Conservation (phyloP, 805 yeast genomes). For the Priceomyces fermenticarens region DNA sequence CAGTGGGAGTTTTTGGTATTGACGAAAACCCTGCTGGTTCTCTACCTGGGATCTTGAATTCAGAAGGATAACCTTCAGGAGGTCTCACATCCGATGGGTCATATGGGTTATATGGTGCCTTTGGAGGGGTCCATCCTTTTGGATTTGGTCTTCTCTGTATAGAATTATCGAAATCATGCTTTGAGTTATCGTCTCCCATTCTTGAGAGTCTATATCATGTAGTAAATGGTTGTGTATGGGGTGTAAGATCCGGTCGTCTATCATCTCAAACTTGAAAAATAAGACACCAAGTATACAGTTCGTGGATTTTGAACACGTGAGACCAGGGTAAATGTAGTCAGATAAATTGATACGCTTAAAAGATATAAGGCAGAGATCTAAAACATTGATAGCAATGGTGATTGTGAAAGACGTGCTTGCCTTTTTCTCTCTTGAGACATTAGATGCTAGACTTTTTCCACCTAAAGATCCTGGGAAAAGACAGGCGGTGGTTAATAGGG, state of each 20-base stretch:
- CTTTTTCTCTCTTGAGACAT: slow-evolving; percentile 50
- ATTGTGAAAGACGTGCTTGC: slow-evolving; percentile 17
- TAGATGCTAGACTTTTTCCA: slow-evolving; percentile 50
- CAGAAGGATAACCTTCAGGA: slow-evolving; percentile 83
- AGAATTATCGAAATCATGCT: slow-evolving; percentile 13
- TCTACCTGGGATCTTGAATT: slow-evolving; percentile 64
- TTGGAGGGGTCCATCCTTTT: slow-evolving; percentile 75
- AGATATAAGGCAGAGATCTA: neutral
- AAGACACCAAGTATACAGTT: too few relatives aligned
- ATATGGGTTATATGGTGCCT: slow-evolving; percentile 82
- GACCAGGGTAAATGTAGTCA: neutral
- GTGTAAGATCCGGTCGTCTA: too few relatives aligned
- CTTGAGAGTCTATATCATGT: neutral
- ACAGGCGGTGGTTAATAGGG: slow-evolving; percentile 27
- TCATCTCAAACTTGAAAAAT: too few relatives aligned
- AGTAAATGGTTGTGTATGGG: too few relatives aligned
- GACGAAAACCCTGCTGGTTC: slow-evolving; percentile 52
- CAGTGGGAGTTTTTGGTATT: slow-evolving; percentile 65
- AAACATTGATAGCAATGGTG: slow-evolving; percentile 1
- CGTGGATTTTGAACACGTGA: too few relatives aligned
- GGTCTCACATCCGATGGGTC: slow-evolving; percentile 77
- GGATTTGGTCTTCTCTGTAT: slow-evolving; percentile 70
- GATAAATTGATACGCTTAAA: neutral
- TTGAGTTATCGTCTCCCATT: slow-evolving; percentile 2
- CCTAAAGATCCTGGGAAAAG: slow-evolving; percentile 30